phyloP scores from a whole-genome alignment of 1,139 yeast genomes.

The Pichia cactophila region DNA sequence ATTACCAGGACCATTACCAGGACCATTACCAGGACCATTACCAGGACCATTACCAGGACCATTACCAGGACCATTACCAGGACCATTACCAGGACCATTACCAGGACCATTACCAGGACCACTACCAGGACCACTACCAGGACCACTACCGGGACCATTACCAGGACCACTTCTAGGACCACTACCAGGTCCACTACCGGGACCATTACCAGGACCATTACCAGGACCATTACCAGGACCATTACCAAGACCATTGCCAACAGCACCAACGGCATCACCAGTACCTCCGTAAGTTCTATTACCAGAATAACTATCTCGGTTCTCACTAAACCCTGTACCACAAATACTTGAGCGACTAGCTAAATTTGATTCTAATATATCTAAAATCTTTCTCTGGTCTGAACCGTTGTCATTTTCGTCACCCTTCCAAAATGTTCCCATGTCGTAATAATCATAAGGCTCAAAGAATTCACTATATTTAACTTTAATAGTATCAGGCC shows the following conservation, averaged over 20 bases:
- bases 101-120: neutral
- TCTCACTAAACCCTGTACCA: neutral
- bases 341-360: neutral
- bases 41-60: too few relatives aligned
- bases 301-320: too few relatives aligned
- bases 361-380: neutral
- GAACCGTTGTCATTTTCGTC: neutral
- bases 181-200: constrained; percentile 4
- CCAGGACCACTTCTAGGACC: constrained; percentile 1
- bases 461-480: constrained; percentile 16
- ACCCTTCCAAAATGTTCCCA: constrained; percentile 5
- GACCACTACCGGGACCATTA: constrained; percentile 8
- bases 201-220: constrained; percentile 1
- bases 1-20: too few relatives aligned
- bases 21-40: too few relatives aligned
- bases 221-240: constrained; percentile 3
- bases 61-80: too few relatives aligned
- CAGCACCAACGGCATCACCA: constrained; percentile 5
- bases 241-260: constrained; percentile 6
- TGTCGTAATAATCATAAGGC: constrained; percentile 25
- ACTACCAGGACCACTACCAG: constrained; percentile 4
- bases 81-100: too few relatives aligned
- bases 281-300: too few relatives aligned
- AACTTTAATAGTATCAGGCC: neutral
- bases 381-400: neutral